phyloP scores from a whole-genome alignment of 345 rosid genomes.

The Cochlearia excelsa region DNA sequence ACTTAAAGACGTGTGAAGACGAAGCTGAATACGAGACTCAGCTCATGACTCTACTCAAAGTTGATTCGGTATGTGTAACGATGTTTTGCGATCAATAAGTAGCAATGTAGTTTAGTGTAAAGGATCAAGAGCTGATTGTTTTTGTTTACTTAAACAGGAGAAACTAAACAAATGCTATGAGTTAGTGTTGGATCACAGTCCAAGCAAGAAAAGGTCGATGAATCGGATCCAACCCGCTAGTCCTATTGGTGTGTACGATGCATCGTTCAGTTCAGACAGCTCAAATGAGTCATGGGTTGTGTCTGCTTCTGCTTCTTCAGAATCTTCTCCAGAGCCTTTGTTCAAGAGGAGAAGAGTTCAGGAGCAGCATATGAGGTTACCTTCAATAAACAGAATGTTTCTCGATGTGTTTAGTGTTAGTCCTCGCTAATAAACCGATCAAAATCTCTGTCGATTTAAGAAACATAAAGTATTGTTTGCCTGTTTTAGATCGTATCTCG shows the following conservation, averaged over 20 bases:
- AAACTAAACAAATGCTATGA: slow-evolving; percentile 61
- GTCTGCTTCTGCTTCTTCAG: slow-evolving; percentile 32
- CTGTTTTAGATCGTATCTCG: slow-evolving; percentile 25
- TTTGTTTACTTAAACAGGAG: slow-evolving; percentile 42
- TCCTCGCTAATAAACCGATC: slow-evolving; percentile 44
- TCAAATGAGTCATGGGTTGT: slow-evolving; percentile 65
- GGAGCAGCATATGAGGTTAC: slow-evolving; percentile 68
- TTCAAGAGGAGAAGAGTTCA: slow-evolving; percentile 65
- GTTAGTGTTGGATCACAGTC: slow-evolving; percentile 52
- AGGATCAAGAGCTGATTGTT: slow-evolving; percentile 27
- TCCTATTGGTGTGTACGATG: slow-evolving; percentile 66
- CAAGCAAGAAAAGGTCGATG: slow-evolving; percentile 55
- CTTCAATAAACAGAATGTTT: slow-evolving; percentile 52
- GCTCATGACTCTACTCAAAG: slow-evolving; percentile 63
- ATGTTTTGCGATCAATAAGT: background rate
- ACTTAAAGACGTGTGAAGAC: slow-evolving; percentile 48
- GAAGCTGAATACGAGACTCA: slow-evolving; percentile 53
- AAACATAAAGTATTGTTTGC: slow-evolving; percentile 11
- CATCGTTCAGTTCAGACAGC: slow-evolving; percentile 63
- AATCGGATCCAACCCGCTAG: slow-evolving; percentile 42
- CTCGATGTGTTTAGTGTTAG: slow-evolving; percentile 48
- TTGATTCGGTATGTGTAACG: slow-evolving; percentile 25
- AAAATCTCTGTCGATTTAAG: slow-evolving; percentile 12
- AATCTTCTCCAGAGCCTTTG: slow-evolving; percentile 46
- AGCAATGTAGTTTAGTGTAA: background rate